Evolutionary conservation across 345 rosid genomes (phyloP), one percentile per base, ranked within the genome.

Genomic region (Eucalyptus marginata): DNA sequence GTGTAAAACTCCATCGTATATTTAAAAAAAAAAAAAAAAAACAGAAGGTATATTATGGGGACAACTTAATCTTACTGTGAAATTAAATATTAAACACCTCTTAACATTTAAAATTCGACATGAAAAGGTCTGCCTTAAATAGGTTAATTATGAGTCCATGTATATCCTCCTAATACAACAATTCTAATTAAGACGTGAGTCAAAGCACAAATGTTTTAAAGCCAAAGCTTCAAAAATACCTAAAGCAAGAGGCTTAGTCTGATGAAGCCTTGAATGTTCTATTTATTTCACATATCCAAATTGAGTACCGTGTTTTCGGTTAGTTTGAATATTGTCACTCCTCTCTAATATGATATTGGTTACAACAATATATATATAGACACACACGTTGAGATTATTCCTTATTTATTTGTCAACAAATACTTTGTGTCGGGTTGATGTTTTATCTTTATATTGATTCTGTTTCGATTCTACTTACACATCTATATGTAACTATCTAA

Each of bases 381-480:
- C 4, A 50, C 7, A 49, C 6, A 49, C 15, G 2, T 14, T 49
- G 16, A 64, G 16, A 14, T 29, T 3, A 2, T 64, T 64, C 10
- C 56, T 51, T 51, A 51, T 64, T 64, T 64, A 3, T n/a, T 64
- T 64, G 2, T 64, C 3, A 14, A 5, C 40, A 64, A 64, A 64
- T 8, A 15, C 4, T 0, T 16, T 52, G 24, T 52, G 56, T 52
- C 0, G 0, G 56, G 56, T n/a, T n/a, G 76, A n/a, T 66, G 40
- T n/a, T 66, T n/a, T n/a, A n/a, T 66, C 40, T 66, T 66, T 31
- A 1, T n/a, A 14, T n/a, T 66, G 11, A 16, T 66, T 1, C 3
- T 14, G 0, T 14, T 11, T n/a, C 11, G 0, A 64, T 29, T 62
- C 9, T 62, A 13, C 2, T 62, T 29, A 14, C 4, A 40, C 40